Conservation (phyloP, 208 protist genomes). For the Leishmania gerbilli region DNA sequence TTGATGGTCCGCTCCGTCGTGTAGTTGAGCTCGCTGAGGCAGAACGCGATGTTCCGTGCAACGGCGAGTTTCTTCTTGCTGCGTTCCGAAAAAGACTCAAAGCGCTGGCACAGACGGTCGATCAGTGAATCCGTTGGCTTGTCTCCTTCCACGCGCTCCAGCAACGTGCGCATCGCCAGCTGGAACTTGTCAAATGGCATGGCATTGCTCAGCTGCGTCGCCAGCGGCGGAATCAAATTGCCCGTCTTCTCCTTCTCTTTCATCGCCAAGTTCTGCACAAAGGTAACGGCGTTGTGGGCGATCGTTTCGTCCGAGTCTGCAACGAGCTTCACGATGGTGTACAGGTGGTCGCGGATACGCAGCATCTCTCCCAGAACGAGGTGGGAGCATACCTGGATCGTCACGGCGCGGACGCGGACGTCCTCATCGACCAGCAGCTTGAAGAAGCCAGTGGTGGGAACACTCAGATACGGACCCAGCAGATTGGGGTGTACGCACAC, state of each 20-base stretch:
- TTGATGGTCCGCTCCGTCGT: constrained; percentile 74
- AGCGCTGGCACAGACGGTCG: constrained; percentile 85
- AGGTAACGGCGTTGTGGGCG: constrained; percentile 81
- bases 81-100: constrained; percentile 79
- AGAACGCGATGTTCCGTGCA: constrained; percentile 86
- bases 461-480: constrained; percentile 75
- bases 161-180: constrained; percentile 77
- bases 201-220: constrained; percentile 69
- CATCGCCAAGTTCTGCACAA: constrained; percentile 88
- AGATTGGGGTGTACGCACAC: constrained; percentile 90
- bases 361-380: constrained; percentile 91
- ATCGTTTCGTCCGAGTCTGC: constrained; percentile 87
- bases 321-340: constrained; percentile 87
- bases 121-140: constrained; percentile 90
- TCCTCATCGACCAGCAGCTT: constrained; percentile 87
- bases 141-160: constrained; percentile 90
- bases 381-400: constrained; percentile 92
- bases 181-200: constrained; percentile 87
- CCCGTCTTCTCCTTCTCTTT: constrained; percentile 90
- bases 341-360: constrained; percentile 85
- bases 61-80: constrained; percentile 69
- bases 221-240: constrained; percentile 88
- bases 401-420: constrained; percentile 84
- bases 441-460: constrained; percentile 80
- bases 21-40: constrained; percentile 85